Base-by-base conservation (phyloP, 106 monocot genomes). In the Dendrobium officinale region DNA sequence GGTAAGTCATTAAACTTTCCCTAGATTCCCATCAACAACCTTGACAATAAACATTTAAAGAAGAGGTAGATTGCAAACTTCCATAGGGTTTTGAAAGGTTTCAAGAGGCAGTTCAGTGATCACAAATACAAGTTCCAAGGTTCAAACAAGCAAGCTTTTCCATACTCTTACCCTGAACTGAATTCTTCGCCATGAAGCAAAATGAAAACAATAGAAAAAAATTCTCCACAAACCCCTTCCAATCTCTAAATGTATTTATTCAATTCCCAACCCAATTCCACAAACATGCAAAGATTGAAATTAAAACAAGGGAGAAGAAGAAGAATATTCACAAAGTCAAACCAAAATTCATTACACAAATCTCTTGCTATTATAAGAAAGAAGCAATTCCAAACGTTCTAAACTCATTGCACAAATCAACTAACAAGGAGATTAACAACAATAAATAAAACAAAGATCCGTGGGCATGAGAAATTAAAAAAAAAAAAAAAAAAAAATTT, bases 321-420 rank as follows among this genome's bases (percentile, higher is more conserved):
- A 67, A 27, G 2, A 27, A 27, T 67, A 22, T 67, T 67, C 26
- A 27, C 29, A 67, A 67, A 67, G 29, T 67, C 9, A 58, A 58
- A 18, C 20, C 58, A 58, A 58, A 58, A 58, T 58, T 58, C 17
- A 58, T 11, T 16, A 19, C 19, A 58, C 19, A 58, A 58, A 58
- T 58, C 15, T 58, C 58, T 17, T 58, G 19, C 18, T 58, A 58
- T 20, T 45, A 16, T 3, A 58, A 58, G 2, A 58, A 58, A 17
- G 58, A 16, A 2, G 0, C 18, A 58, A 58, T 18, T 58, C 19
- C 58, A 55, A 17, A 55, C 10, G 55, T 16, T 66, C 55, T 27
- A 66, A 80, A 72, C 70, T 70, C 79, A 18, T 47, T 24, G 44
- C 70, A 49, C 48, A 47, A 70, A 51, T 72, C 72, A 80, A 48